Percentiles rank a stretch among this genome's conserved stretches.
phyloP scores from a whole-genome alignment of 1,284 basidiomycete genomes.

The Macrocybe sp. region DNA sequence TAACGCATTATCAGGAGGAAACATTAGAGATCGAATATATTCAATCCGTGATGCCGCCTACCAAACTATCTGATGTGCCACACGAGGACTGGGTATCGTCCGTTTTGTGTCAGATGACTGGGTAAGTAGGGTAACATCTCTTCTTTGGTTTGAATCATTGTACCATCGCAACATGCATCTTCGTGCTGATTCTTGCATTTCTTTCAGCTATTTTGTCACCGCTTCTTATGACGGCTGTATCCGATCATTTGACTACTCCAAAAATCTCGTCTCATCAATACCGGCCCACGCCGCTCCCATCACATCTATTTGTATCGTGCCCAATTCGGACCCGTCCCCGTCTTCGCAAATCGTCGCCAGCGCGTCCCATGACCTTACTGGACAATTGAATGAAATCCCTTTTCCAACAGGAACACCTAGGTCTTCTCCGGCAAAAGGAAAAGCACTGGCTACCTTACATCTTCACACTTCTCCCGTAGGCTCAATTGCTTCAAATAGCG shows the following conservation, averaged over 20 bases:
- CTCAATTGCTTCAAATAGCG: slow-evolving; percentile 49
- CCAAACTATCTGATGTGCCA: slow-evolving; percentile 74
- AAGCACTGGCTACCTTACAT: slow-evolving; percentile 58
- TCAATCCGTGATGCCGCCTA: slow-evolving; percentile 86
- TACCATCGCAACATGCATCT: not conserved
- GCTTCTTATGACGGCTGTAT: slow-evolving; percentile 79
- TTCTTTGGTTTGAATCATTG: slow-evolving; percentile 9
- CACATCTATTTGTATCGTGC: slow-evolving; percentile 65
- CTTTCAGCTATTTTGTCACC: slow-evolving; percentile 60
- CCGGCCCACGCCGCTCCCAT: slow-evolving; percentile 63
- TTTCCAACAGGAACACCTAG: slow-evolving; percentile 23
- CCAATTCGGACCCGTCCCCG: slow-evolving; percentile 19
- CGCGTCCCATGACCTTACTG: slow-evolving; percentile 81
- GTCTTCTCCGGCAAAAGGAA: slow-evolving; percentile 19
- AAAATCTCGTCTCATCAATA: slow-evolving; percentile 47
- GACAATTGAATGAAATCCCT: slow-evolving; percentile 55
- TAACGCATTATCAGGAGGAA: slow-evolving; percentile 56
- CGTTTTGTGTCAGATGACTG: slow-evolving; percentile 63
- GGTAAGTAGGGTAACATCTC: slow-evolving; percentile 40
- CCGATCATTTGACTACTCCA: slow-evolving; percentile 70
- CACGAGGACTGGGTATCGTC: slow-evolving; percentile 95
- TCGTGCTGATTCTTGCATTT: not conserved
- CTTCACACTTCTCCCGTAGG: slow-evolving; percentile 76
- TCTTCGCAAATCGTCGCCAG: slow-evolving; percentile 56
- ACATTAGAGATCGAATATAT: slow-evolving; percentile 95